phyloP scores from a whole-genome alignment of 352 stramenopile species.

The Pythium monospermum region DNA sequence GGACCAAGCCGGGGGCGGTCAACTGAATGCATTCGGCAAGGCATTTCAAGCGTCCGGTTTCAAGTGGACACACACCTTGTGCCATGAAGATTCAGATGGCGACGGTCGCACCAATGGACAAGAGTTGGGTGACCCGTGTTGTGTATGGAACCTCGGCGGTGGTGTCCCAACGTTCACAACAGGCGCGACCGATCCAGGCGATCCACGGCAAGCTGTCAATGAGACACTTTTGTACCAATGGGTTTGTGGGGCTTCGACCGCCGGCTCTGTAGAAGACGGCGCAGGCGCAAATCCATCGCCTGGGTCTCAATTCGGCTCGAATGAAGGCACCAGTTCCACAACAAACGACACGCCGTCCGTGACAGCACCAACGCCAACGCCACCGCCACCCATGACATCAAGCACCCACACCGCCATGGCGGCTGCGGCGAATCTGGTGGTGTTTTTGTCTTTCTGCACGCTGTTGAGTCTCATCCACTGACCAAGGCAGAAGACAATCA shows the following conservation, averaged over 20 bases:
- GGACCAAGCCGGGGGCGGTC: conserved; percentile 17
- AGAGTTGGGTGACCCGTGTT: conserved; percentile 59
- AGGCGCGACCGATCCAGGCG: conserved; percentile 16
- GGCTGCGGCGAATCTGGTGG: too few relatives aligned
- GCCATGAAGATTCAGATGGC: conserved; percentile 22
- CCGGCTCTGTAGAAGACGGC: not conserved
- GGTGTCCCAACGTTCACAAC: conserved; percentile 9
- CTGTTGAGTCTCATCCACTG: too few relatives aligned
- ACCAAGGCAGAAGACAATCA: too few relatives aligned
- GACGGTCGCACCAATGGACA: conserved; percentile 48
- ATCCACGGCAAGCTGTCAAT: conserved; percentile 3
- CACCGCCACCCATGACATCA: not conserved
- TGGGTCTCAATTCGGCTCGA: not conserved
- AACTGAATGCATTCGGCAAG: conserved; percentile 23
- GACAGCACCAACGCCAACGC: not conserved
- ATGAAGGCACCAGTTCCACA: not conserved
- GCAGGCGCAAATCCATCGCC: not conserved
- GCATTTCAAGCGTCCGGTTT: conserved; percentile 17
- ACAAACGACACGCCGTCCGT: not conserved
- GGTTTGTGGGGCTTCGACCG: conserved; percentile 8
- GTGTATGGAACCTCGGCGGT: conserved; percentile 13
- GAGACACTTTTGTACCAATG: conserved; percentile 6
- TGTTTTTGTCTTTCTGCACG: too few relatives aligned
- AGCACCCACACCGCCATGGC: too few relatives aligned
- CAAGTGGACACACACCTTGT: conserved; percentile 28